phyloP scores from a whole-genome alignment of 495 filamentous ascomycete genomes.

The Neurospora sp. region DNA sequence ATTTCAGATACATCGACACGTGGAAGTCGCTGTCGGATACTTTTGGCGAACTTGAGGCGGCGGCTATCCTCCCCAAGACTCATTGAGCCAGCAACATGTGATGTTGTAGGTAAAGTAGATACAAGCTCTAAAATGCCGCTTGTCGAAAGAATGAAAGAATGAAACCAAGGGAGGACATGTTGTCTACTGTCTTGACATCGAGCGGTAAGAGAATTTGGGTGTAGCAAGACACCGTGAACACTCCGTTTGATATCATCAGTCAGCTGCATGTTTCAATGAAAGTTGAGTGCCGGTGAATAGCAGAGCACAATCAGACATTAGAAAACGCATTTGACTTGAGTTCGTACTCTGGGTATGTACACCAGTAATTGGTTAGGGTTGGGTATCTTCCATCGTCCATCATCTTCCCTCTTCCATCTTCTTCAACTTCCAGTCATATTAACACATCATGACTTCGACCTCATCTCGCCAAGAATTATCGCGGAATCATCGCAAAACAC shows the following conservation, averaged over 20 bases:
- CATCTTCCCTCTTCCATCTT: neutral
- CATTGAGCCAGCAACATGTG: neutral
- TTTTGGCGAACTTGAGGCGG: conserved; percentile 35
- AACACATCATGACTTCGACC: neutral
- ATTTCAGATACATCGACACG: conserved; percentile 32
- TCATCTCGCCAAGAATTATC: neutral
- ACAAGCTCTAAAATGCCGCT: neutral
- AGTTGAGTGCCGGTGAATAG: neutral
- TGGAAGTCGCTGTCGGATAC: conserved; percentile 41
- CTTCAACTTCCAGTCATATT: neutral
- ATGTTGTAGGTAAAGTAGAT: neutral
- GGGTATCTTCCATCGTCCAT: neutral
- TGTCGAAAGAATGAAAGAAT: neutral
- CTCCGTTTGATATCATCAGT: neutral
- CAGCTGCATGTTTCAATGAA: neutral
- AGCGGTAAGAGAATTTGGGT: neutral
- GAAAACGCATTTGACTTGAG: neutral
- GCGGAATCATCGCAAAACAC: conserved; percentile 31
- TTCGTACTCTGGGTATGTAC: neutral
- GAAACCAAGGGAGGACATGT: neutral
- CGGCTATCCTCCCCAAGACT: conserved; percentile 22
- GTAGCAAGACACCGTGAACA: neutral
- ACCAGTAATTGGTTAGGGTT: neutral
- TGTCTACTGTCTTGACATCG: neutral
- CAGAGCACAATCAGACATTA: neutral